Evolutionary conservation across 2,329 filamentous ascomycete species (phyloP).

Genomic region (Verticillium nubilum): DNA sequence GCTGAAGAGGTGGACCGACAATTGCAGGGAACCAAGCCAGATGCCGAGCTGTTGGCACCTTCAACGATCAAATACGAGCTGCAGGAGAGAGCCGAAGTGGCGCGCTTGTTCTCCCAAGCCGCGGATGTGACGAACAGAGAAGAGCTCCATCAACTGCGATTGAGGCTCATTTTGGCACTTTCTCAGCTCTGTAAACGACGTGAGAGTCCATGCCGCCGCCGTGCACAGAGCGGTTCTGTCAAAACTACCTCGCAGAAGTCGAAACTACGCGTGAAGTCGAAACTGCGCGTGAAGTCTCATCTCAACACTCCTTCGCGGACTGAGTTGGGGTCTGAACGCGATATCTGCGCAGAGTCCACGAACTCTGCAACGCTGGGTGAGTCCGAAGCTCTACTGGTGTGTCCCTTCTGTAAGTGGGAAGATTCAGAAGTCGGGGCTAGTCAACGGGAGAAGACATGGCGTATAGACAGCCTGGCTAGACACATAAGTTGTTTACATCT

Average conservation of each 20-base stretch:
- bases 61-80: constrained; percentile 16
- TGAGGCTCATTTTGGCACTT: constrained; percentile 13
- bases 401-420: not conserved
- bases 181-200: constrained; percentile 11
- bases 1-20: constrained; percentile 14
- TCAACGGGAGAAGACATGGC: constrained; percentile 1
- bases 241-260: not conserved
- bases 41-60: constrained; percentile 11
- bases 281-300: not conserved
- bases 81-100: constrained; percentile 14
- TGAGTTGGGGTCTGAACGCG: not conserved
- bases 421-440: not conserved
- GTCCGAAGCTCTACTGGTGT: not conserved
- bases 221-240: not conserved
- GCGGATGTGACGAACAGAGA: constrained; percentile 11
- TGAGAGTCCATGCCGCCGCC: constrained; percentile 10
- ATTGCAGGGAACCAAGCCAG: constrained; percentile 13
- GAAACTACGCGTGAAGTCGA: not conserved
- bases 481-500: not conserved
- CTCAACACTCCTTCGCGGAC: not conserved
- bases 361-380: not conserved
- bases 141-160: constrained; percentile 11
- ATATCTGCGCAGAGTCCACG: not conserved
- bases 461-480: not conserved
- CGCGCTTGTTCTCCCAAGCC: constrained; percentile 14